phyloP scores from a whole-genome alignment of 768 basidiomycete species.

The Termitomyces sp. region DNA sequence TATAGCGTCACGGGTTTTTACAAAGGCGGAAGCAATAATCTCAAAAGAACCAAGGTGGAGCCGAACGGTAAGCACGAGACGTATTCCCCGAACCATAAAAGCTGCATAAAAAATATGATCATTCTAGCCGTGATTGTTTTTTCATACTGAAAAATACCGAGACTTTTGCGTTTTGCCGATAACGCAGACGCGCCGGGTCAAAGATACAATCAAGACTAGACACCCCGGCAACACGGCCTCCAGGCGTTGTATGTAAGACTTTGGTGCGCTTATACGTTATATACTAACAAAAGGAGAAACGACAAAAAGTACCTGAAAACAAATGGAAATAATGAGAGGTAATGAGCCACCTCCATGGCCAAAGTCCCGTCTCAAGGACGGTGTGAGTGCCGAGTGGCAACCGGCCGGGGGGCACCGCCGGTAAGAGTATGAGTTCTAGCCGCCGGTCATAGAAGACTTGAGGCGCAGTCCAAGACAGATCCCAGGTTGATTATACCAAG shows the following conservation, averaged over 20 bases:
- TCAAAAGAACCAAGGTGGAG: background rate
- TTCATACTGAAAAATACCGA: background rate
- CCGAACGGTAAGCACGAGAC: background rate
- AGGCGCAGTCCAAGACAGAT: background rate
- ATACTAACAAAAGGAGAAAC: background rate
- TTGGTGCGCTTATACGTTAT: background rate
- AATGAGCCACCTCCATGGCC: background rate
- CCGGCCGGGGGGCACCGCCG: conserved; percentile 16
- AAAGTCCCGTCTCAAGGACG: background rate
- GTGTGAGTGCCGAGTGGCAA: background rate
- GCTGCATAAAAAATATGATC: background rate
- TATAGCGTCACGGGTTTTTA: conserved; percentile 10
- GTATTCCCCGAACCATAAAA: background rate
- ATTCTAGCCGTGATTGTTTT: background rate
- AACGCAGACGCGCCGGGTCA: background rate
- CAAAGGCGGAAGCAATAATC: conserved; percentile 11
- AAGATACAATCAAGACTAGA: background rate
- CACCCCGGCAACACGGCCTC: background rate
- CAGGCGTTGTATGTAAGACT: background rate
- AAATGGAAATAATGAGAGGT: conserved; percentile 4
- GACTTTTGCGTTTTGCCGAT: background rate
- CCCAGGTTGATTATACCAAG: background rate
- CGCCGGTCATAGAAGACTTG: conserved; percentile 16
- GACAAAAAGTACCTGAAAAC: background rate
- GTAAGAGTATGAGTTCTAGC: conserved; percentile 11